Evolutionary conservation across 495 filamentous ascomycete genomes (phyloP).

Genomic region (Penicillium canariense): DNA sequence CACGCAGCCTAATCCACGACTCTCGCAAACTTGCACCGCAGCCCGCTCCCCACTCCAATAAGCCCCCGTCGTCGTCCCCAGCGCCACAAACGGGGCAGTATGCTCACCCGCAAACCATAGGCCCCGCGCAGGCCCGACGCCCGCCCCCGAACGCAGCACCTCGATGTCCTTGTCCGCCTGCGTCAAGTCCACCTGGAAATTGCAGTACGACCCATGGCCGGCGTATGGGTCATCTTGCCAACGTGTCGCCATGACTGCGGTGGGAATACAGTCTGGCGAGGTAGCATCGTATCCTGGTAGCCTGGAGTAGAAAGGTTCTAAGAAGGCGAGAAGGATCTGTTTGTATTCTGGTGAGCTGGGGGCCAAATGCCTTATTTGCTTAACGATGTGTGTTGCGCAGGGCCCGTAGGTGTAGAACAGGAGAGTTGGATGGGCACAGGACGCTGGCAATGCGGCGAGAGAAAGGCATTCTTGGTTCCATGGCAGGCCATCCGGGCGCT

Average conservation of each 20-base stretch:
- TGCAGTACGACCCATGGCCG: constrained; percentile 86
- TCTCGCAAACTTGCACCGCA: constrained; percentile 58
- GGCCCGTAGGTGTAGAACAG: constrained; percentile 88
- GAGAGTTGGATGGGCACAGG: constrained; percentile 74
- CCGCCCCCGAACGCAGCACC: constrained; percentile 58
- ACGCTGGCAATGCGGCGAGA: constrained; percentile 60
- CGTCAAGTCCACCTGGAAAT: constrained; percentile 77
- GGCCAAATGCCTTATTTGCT: constrained; percentile 29
- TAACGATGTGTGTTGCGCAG: constrained; percentile 51
- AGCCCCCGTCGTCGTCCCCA: constrained; percentile 85
- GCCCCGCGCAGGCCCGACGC: constrained; percentile 59
- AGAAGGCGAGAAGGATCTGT: constrained; percentile 40
- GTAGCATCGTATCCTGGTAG: constrained; percentile 61
- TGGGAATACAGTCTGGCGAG: constrained; percentile 59
- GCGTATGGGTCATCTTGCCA: constrained; percentile 84
- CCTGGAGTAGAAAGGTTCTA: constrained; percentile 66
- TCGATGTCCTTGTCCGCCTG: constrained; percentile 70
- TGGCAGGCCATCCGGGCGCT: constrained; percentile 64
- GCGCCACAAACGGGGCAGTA: constrained; percentile 82
- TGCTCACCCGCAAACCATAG: constrained; percentile 96
- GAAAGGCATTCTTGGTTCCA: constrained; percentile 85
- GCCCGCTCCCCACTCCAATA: constrained; percentile 90
- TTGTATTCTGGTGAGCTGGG: constrained; percentile 30
- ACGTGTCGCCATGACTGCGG: constrained; percentile 62
- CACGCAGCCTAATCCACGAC: constrained; percentile 28